Evolutionary conservation across 2,329 filamentous ascomycete genomes (phyloP).

Genomic region (Teratosphaeria pseudoeucalypti): DNA sequence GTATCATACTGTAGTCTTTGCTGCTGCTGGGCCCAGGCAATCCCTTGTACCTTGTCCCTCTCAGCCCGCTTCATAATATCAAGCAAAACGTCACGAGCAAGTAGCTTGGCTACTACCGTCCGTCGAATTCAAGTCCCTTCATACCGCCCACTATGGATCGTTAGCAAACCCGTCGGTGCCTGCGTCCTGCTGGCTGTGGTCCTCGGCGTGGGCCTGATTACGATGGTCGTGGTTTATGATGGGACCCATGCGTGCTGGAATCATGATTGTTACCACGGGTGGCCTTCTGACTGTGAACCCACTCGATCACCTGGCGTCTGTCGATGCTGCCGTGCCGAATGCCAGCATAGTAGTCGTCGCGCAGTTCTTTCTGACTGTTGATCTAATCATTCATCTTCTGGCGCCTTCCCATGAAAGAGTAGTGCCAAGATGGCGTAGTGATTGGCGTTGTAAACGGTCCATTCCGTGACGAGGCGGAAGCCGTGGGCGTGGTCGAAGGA

Average conservation of each 20-base stretch:
- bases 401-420: constrained; percentile 14
- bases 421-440: constrained; percentile 23
- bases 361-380: not conserved
- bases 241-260: not conserved
- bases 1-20: not conserved
- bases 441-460: constrained; percentile 22
- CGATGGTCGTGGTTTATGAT: not conserved
- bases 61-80: not conserved
- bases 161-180: not conserved
- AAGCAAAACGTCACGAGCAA: not conserved
- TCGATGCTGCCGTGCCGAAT: not conserved
- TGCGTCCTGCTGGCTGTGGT: not conserved
- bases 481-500: constrained; percentile 21
- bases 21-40: not conserved
- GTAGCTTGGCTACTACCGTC: not conserved
- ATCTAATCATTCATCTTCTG: constrained; percentile 10
- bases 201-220: not conserved
- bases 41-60: not conserved
- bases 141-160: not conserved
- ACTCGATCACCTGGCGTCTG: not conserved
- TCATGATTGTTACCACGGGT: not conserved
- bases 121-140: not conserved
- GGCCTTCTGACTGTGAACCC: not conserved
- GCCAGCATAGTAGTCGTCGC: not conserved
- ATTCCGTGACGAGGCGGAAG: constrained; percentile 20